A percentile compares a stretch with the other conserved stretches of the same genome.
Conservation (phyloP, 345 rosid species). For the Abelmoschus esculentus region DNA sequence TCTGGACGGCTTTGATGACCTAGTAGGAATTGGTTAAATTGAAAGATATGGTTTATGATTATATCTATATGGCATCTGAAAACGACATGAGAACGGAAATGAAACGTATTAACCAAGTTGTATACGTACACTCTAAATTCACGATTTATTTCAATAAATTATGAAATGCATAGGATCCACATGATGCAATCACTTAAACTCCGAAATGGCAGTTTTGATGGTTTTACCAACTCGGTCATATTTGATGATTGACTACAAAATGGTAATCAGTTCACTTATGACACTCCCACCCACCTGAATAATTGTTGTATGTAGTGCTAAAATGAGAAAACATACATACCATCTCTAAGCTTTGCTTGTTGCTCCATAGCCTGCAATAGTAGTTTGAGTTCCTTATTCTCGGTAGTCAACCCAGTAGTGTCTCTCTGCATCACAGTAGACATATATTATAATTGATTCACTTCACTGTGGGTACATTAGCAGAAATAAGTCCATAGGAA, state of each 20-base stretch:
- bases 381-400: constrained; percentile 66
- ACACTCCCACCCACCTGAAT: not conserved
- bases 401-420: constrained; percentile 47
- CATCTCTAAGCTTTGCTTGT: constrained; percentile 67
- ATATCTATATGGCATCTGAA: not conserved
- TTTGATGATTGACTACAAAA: too few species aligned
- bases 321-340: constrained; percentile 20
- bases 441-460: not conserved
- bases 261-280: too few species aligned
- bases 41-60: not conserved
- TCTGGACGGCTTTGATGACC: not conserved
- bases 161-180: not conserved
- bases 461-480: not conserved
- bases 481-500: not conserved
- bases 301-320: not conserved
- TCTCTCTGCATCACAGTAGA: constrained; percentile 41
- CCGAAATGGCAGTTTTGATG: not conserved
- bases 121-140: not conserved
- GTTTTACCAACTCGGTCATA: not conserved
- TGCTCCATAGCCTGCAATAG: constrained; percentile 72
- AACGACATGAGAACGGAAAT: not conserved
- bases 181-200: not conserved
- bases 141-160: not conserved
- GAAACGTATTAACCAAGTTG: not conserved
- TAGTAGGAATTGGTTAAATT: not conserved